Evolutionary conservation across 164 flowering plant species (phyloP).

Genomic region (Santalum album): DNA sequence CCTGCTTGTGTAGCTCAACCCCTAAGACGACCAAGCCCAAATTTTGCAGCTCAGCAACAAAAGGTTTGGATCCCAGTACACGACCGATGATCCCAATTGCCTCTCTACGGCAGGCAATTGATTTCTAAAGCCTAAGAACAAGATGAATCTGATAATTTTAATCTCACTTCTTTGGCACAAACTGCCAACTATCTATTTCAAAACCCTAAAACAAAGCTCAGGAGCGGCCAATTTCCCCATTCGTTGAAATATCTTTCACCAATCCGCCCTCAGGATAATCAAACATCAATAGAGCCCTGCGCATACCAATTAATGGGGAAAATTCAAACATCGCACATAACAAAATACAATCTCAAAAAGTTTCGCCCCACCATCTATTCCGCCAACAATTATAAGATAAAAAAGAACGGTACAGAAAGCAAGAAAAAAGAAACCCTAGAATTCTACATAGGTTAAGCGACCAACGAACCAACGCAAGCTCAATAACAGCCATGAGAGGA

Average conservation of each 20-base stretch:
- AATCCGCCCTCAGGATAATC: not conserved
- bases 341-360: not conserved
- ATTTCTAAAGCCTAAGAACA: too few relatives aligned
- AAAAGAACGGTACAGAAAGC: not conserved
- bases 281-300: not conserved
- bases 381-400: not conserved
- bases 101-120: too few relatives aligned
- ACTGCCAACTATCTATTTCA: too few relatives aligned
- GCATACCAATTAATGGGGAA: not conserved
- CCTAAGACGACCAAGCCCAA: constrained; percentile 1
- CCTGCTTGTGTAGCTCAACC: not conserved
- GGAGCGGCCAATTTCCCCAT: not conserved
- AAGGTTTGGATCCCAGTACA: not conserved
- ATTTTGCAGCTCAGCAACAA: not conserved
- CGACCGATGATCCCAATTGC: constrained; percentile 7
- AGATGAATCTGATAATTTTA: too few relatives aligned
- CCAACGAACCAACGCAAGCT: too few relatives aligned
- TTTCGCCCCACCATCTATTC: too few relatives aligned
- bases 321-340: not conserved
- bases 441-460: too few relatives aligned
- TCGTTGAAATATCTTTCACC: not conserved
- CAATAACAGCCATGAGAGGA: not conserved
- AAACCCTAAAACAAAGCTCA: too few relatives aligned
- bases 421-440: not conserved
- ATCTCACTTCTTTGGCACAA: too few relatives aligned